A percentile compares a stretch with the other conserved stretches of the same genome.
Evolutionary conservation across 129 eudicot species (phyloP).

Genomic region (Lactuca saligna): DNA sequence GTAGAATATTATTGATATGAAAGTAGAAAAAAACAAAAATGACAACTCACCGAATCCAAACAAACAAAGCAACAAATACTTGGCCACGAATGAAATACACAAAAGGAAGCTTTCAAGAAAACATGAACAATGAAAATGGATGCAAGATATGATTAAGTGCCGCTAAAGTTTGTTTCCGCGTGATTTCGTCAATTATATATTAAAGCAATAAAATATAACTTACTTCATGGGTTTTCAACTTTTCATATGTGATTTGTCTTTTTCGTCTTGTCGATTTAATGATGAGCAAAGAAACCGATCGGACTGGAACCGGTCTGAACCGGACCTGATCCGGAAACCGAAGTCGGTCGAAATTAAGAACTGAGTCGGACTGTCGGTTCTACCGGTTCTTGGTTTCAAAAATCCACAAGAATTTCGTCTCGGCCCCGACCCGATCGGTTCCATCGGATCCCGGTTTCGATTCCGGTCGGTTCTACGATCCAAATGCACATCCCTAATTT

Average conservation of each 20-base stretch:
- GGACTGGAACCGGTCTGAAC: no score
- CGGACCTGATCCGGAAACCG: no score
- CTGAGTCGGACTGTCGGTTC: no score
- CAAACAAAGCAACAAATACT: constrained; percentile 31
- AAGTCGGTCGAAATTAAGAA: no score
- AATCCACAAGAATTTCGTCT: no score
- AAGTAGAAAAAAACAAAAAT: constrained; percentile 18
- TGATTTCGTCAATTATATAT: constrained; percentile 3
- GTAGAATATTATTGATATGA: not conserved
- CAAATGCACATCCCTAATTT: no score
- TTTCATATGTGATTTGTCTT: not conserved
- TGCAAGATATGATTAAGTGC: constrained; percentile 27
- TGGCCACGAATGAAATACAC: constrained; percentile 30
- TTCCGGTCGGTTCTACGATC: no score
- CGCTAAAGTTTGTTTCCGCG: constrained; percentile 26
- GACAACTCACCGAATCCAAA: constrained; percentile 26
- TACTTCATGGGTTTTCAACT: not conserved
- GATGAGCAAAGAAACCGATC: no score
- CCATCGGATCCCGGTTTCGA: no score
- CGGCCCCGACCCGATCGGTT: no score
- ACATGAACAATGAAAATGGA: constrained; percentile 20
- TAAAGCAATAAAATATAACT: not conserved
- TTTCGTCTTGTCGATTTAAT: no score
- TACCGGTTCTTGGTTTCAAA: no score
- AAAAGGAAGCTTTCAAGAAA: constrained; percentile 34